A percentile compares a stretch with the other conserved stretches of the same genome.
phyloP scores from a whole-genome alignment of 2,329 filamentous ascomycete species.

The Pseudogymnoascus sp. region DNA sequence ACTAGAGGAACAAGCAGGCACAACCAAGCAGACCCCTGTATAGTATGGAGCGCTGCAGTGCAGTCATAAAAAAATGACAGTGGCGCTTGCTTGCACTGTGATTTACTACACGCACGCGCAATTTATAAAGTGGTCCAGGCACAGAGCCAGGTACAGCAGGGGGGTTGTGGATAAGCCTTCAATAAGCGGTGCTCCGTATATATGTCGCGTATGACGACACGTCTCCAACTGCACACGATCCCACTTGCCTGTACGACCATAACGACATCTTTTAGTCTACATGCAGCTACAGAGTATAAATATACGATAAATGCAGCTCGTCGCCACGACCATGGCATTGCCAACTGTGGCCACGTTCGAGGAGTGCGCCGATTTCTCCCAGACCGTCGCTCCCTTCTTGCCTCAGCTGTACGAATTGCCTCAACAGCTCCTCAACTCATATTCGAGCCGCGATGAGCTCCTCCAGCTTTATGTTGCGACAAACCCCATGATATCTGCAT shows the following conservation, averaged over 20 bases:
- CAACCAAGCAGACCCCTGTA: slow-evolving; percentile 2
- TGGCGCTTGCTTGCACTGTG: not conserved
- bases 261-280: not conserved
- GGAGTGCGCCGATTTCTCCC: slow-evolving; percentile 71
- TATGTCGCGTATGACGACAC: slow-evolving; percentile 11
- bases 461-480: slow-evolving; percentile 71
- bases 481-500: slow-evolving; percentile 74
- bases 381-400: slow-evolving; percentile 69
- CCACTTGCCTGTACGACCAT: not conserved
- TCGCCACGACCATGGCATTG: slow-evolving; percentile 52
- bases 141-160: not conserved
- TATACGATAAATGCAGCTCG: slow-evolving; percentile 2
- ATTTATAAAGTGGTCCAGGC: not conserved
- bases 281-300: not conserved
- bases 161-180: slow-evolving; percentile 1
- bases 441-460: slow-evolving; percentile 55
- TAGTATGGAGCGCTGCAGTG: not conserved
- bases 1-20: not conserved
- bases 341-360: slow-evolving; percentile 63
- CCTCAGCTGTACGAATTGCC: slow-evolving; percentile 66
- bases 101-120: not conserved
- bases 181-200: not conserved
- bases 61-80: not conserved
- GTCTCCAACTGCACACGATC: not conserved
- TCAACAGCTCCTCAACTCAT: slow-evolving; percentile 52